Evolutionary conservation across 2,329 filamentous ascomycete genomes (phyloP), one percentile per base, ranked within the genome.

Genomic region (Epichloe scottii): DNA sequence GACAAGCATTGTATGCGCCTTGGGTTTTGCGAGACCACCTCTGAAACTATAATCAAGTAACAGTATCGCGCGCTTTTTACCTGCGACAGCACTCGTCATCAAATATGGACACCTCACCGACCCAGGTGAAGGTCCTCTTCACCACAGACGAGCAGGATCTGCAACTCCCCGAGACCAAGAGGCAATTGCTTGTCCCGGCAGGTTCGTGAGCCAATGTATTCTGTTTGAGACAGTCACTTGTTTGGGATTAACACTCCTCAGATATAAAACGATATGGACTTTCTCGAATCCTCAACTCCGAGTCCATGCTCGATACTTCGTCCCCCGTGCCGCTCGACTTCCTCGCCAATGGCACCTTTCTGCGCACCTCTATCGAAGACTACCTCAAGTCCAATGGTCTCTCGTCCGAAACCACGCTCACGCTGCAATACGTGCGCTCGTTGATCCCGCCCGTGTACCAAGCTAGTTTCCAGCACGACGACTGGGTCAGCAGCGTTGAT

Each of bases 381-480:
- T 95, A 95, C 69, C 81, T 98, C 54, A 83, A 83, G 15, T 75
- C 82, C 55, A 87, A 93, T 62, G 91, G 91, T 47, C 83, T 97
- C 54, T 95, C 89, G 19, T 80, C 89, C 41, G 93, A 98, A 72
- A 86, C 84, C 4, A 91, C 85, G 4, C 72, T 98, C 49, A 85
- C 84, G 37, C 78, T 98, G 52, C 90, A 97, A 72, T 98, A 97
- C 68, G 89, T 96, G 37, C 85, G 89, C 60, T 93, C 89, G 56
- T 73, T 96, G 59, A 82, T 96, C 54, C 93, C 93, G 7, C 93
- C 93, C 17, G 76, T 87, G 37, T 91, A 93, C 66, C 83, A 95
- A 59, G 85, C 89, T 12, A 93, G 87, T 63, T 98, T 95, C 66
- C 85, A 96, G 71, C 91, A 98, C 66, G 90, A 98, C 63, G 93